Evolutionary conservation across 2,329 filamentous ascomycete species (phyloP).

Genomic region (Colletotrichum navitas): DNA sequence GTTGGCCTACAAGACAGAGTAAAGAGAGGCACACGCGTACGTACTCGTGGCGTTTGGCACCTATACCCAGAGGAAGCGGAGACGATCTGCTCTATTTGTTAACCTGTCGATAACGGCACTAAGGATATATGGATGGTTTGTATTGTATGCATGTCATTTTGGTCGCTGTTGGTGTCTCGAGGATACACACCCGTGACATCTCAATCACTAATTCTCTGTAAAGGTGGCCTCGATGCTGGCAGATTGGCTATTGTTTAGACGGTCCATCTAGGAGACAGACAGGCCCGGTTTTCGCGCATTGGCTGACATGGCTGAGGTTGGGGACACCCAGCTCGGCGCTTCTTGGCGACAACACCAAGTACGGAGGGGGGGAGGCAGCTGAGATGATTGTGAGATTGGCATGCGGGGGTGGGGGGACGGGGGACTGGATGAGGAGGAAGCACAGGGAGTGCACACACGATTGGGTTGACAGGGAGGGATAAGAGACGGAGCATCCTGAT

Average conservation of each 20-base stretch:
- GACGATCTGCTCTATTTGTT: not conserved
- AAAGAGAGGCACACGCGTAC: not conserved
- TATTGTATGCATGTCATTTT: not conserved
- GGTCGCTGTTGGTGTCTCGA: not conserved
- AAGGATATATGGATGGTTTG: not conserved
- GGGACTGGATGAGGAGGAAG: constrained; percentile 30
- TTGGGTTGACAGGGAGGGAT: constrained; percentile 9
- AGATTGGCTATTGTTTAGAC: not conserved
- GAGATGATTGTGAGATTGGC: constrained; percentile 20
- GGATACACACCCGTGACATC: not conserved
- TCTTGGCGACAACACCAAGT: constrained; percentile 28
- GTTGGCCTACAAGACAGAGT: not conserved
- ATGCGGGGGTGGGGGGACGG: constrained; percentile 26
- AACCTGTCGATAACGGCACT: not conserved
- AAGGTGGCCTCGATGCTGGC: not conserved
- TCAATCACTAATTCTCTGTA: not conserved
- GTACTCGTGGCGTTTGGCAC: not conserved
- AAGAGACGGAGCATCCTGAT: not conserved
- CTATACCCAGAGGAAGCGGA: not conserved
- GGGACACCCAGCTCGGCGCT: constrained; percentile 17
- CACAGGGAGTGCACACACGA: not conserved
- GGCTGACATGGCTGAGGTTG: constrained; percentile 17
- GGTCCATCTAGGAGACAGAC: not conserved
- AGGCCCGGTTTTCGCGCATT: constrained; percentile 20
- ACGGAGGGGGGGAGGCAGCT: not conserved